Evolutionary conservation across 345 rosid species (phyloP).

Genomic region (Combretum micranthum): DNA sequence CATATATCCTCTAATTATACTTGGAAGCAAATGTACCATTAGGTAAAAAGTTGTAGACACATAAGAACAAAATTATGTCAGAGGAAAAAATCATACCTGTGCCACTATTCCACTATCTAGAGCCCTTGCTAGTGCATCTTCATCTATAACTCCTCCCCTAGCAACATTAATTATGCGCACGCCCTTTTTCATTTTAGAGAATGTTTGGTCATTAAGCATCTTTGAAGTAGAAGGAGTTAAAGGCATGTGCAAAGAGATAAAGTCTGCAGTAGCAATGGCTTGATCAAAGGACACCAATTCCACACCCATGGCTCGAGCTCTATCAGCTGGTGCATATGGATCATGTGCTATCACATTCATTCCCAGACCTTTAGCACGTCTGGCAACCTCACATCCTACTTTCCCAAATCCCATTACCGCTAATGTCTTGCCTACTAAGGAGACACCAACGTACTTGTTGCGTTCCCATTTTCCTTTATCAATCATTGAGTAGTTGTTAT

Average conservation of each 20-base stretch:
- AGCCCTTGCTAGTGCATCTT: constrained; percentile 68
- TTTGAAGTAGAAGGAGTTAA: constrained; percentile 54
- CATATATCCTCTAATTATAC: too few relatives aligned
- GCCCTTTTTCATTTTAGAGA: constrained; percentile 68
- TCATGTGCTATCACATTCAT: constrained; percentile 83
- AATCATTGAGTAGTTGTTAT: neutral
- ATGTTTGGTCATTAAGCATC: constrained; percentile 55
- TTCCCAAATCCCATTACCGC: constrained; percentile 90
- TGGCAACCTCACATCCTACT: constrained; percentile 83
- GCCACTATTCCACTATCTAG: constrained; percentile 63
- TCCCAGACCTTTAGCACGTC: constrained; percentile 79
- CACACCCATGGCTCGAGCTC: constrained; percentile 76
- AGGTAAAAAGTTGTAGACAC: neutral
- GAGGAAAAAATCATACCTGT: constrained; percentile 34
- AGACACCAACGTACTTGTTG: constrained; percentile 76
- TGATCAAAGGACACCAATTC: constrained; percentile 72
- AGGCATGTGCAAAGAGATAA: constrained; percentile 82
- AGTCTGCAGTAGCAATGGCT: constrained; percentile 64
- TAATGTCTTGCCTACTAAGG: constrained; percentile 69
- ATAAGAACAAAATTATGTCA: neutral
- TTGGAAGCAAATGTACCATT: too few relatives aligned
- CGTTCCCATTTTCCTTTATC: constrained; percentile 73
- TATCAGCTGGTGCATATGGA: constrained; percentile 75
- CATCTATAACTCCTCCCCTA: constrained; percentile 87
- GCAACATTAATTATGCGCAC: constrained; percentile 79